Percentiles rank a stretch among this genome's conserved stretches.
Conservation (phyloP, 2,329 filamentous ascomycete species). For the Trichoderma aggressivum region DNA sequence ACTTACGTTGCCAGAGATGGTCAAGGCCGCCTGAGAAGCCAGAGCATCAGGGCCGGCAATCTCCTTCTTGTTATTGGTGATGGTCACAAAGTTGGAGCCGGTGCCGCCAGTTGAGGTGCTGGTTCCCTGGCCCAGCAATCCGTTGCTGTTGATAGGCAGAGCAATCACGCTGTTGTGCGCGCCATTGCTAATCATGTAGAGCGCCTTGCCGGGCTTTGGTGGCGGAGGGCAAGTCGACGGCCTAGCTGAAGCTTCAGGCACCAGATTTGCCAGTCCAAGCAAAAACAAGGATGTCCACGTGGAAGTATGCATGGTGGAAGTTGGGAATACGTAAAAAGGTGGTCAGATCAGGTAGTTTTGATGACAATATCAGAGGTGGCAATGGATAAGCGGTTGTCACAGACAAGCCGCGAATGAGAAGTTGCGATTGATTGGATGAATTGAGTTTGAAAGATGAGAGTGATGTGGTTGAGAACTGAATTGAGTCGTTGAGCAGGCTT, state of each 20-base stretch:
- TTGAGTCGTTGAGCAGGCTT: background rate
- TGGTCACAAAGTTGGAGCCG: constrained; percentile 42
- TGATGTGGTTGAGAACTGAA: background rate
- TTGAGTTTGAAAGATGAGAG: background rate
- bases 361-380: background rate
- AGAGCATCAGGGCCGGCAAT: constrained; percentile 49
- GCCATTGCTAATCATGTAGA: constrained; percentile 57
- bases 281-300: background rate
- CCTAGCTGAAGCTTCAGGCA: background rate
- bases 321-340: background rate
- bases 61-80: constrained; percentile 30
- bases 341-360: background rate
- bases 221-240: background rate
- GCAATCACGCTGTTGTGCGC: constrained; percentile 47
- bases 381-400: background rate
- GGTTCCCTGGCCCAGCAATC: constrained; percentile 43
- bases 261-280: background rate
- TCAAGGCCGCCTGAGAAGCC: constrained; percentile 48
- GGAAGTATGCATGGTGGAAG: constrained; percentile 7
- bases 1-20: constrained; percentile 48
- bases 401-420: background rate
- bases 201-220: constrained; percentile 36
- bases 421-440: background rate
- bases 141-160: constrained; percentile 45
- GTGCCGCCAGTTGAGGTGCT: constrained; percentile 46